Percentiles rank a stretch among this genome's conserved stretches.
Conservation (phyloP, 2,329 filamentous ascomycete species). For the Trichoderma atrobrunneum region DNA sequence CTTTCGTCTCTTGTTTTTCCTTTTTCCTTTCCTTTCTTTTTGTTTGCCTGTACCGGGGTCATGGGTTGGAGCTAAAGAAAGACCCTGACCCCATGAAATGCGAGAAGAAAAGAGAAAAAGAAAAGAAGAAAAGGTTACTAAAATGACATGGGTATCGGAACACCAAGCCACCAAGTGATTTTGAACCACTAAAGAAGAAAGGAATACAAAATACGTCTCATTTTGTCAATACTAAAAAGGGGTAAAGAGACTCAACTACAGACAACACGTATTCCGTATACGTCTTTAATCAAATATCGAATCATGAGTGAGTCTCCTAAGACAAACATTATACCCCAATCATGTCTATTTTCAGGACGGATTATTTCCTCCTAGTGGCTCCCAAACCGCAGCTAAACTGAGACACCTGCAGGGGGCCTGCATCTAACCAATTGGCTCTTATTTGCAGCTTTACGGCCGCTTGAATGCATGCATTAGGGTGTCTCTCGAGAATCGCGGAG, state of each 20-base stretch:
- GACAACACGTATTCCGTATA: neutral
- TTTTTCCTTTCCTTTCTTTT: neutral
- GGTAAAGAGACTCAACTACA: neutral
- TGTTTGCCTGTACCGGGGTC: neutral
- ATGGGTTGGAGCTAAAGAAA: neutral
- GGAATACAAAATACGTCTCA: neutral
- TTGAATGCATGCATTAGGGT: neutral
- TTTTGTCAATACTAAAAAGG: neutral
- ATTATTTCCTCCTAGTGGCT: neutral
- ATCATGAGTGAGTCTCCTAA: neutral
- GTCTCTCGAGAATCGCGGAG: neutral
- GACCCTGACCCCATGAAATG: neutral
- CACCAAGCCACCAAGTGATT: neutral
- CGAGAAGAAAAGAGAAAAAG: neutral
- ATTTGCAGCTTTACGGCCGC: neutral
- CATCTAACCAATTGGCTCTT: neutral
- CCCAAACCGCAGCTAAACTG: neutral
- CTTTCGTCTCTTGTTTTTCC: neutral
- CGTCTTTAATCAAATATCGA: too few species aligned
- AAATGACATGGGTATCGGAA: neutral
- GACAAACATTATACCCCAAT: neutral
- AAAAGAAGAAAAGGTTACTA: neutral
- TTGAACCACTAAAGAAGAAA: neutral
- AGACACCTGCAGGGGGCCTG: neutral
- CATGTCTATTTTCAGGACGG: neutral